Conservation (phyloP, 2,329 filamentous ascomycete genomes). For the Diaporthe eres region DNA sequence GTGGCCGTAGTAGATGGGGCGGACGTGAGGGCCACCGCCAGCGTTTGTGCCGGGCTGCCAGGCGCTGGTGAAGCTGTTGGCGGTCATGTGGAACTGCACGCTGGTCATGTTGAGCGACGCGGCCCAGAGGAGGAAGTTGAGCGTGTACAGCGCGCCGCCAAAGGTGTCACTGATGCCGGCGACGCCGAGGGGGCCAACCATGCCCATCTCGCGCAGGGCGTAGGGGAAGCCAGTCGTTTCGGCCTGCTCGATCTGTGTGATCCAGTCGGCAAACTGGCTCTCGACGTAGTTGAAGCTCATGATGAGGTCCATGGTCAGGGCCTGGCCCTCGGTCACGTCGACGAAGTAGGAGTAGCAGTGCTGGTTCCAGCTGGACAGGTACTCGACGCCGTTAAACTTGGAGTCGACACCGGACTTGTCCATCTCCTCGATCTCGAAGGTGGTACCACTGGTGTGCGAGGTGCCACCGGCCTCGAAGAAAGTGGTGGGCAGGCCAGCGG, state of each 20-base stretch:
- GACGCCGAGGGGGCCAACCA: slow-evolving; percentile 63
- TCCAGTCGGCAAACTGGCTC: slow-evolving; percentile 62
- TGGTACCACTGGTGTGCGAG: slow-evolving; percentile 64
- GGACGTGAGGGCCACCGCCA: slow-evolving; percentile 57
- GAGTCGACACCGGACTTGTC: slow-evolving; percentile 53
- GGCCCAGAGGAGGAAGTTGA: slow-evolving; percentile 66
- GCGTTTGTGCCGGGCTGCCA: slow-evolving; percentile 62
- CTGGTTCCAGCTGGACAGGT: slow-evolving; percentile 61
- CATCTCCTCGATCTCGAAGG: slow-evolving; percentile 61
- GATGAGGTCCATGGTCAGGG: slow-evolving; percentile 59
- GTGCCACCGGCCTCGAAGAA: slow-evolving; percentile 65
- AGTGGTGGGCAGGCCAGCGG: slow-evolving; percentile 54
- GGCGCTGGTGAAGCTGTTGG: slow-evolving; percentile 64
- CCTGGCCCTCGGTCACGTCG: slow-evolving; percentile 56
- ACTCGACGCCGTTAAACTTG: slow-evolving; percentile 50
- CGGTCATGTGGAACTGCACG: slow-evolving; percentile 68
- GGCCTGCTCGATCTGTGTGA: slow-evolving; percentile 57
- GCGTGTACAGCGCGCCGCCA: slow-evolving; percentile 64
- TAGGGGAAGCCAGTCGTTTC: slow-evolving; percentile 59
- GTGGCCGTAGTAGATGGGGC: slow-evolving; percentile 64
- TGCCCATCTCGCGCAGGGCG: slow-evolving; percentile 65
- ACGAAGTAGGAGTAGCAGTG: slow-evolving; percentile 69
- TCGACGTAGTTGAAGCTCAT: slow-evolving; percentile 62
- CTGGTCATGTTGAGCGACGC: slow-evolving; percentile 61
- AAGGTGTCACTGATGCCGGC: slow-evolving; percentile 62